Percentiles rank a stretch among this genome's conserved stretches.
Evolutionary conservation across 306 rosid species (phyloP).

Genomic region (Quercus suber): DNA sequence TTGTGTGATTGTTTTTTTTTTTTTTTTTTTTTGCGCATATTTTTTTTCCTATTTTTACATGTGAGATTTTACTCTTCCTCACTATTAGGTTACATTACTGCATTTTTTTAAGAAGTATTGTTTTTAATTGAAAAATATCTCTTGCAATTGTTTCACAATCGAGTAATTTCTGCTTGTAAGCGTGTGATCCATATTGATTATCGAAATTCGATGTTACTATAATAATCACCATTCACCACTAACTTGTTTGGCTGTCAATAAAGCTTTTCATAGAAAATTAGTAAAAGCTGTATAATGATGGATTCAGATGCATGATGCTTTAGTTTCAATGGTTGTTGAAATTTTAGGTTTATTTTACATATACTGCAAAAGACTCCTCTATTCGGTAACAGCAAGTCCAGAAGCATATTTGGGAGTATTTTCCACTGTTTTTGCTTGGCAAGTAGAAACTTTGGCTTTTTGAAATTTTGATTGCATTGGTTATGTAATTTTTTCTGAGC

Average conservation of each 20-base stretch:
- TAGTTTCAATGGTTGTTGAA: background rate
- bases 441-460: background rate
- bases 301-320: background rate
- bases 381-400: constrained; percentile 80
- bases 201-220: background rate
- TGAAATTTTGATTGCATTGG: too few species aligned
- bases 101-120: too few species aligned
- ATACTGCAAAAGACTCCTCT: constrained; percentile 93
- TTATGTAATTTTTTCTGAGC: background rate
- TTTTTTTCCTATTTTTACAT: too few species aligned
- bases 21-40: too few species aligned
- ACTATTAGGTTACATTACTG: too few species aligned
- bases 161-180: background rate
- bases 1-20: too few species aligned
- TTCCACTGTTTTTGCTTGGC: constrained; percentile 71
- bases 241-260: background rate
- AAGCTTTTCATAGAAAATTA: background rate
- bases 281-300: too few species aligned
- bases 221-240: background rate
- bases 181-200: too few species aligned
- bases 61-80: too few species aligned
- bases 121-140: too few species aligned
- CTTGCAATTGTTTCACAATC: too few species aligned
- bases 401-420: constrained; percentile 74
- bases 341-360: constrained; percentile 71